A percentile compares a stretch with the other conserved stretches of the same genome.
Evolutionary conservation across 768 basidiomycete genomes (phyloP).

Genomic region (Trametes cingulata): DNA sequence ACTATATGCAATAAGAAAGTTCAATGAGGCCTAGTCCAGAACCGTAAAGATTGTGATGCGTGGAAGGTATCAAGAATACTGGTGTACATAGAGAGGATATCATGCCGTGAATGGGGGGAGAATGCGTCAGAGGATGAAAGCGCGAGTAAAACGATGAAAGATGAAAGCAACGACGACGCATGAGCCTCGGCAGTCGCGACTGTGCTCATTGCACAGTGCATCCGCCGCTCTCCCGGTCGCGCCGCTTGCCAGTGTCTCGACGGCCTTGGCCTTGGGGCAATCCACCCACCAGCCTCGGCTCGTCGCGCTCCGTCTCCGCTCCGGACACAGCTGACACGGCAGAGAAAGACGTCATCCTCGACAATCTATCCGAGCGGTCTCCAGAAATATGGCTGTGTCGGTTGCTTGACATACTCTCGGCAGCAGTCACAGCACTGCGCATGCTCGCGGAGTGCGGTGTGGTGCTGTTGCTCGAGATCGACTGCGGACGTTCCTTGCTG

Average conservation of each 20-base stretch:
- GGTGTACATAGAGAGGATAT: conserved; percentile 21
- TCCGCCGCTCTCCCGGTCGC: conserved; percentile 38
- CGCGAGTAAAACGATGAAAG: neutral
- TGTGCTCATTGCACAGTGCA: conserved; percentile 47
- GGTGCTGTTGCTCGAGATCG: conserved; percentile 61
- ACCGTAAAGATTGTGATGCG: conserved; percentile 18
- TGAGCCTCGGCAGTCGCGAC: neutral
- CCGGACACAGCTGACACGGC: conserved; percentile 31
- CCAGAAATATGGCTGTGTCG: conserved; percentile 21
- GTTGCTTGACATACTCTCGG: conserved; percentile 45
- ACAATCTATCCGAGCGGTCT: conserved; percentile 35
- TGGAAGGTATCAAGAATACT: conserved; percentile 20
- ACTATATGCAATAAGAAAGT: conserved; percentile 24
- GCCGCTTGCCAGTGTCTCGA: conserved; percentile 33
- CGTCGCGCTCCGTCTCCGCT: conserved; percentile 29
- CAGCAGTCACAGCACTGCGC: conserved; percentile 54
- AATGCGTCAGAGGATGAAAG: conserved; percentile 5
- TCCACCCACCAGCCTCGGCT: conserved; percentile 39
- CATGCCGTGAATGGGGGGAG: conserved; percentile 20
- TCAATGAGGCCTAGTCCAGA: conserved; percentile 17
- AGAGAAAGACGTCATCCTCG: conserved; percentile 37
- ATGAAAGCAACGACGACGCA: neutral
- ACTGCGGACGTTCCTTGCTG: conserved; percentile 51
- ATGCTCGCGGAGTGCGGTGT: conserved; percentile 53
- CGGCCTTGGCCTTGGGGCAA: conserved; percentile 36